Evolutionary conservation across 768 basidiomycete genomes (phyloP).

Genomic region (Pulveroboletus sp.): DNA sequence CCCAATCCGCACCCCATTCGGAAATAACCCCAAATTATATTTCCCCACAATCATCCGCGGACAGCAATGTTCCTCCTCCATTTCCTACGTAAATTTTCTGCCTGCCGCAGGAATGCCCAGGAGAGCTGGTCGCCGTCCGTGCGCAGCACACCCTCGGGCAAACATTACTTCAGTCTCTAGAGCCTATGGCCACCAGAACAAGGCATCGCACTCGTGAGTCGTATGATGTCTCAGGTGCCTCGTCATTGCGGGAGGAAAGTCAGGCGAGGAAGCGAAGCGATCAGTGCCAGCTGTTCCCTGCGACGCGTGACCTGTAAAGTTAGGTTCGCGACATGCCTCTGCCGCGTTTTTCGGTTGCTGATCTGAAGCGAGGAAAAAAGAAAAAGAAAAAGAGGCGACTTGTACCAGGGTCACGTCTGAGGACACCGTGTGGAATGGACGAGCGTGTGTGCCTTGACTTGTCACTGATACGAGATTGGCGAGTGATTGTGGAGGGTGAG

Average conservation of each 20-base stretch:
- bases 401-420: no score
- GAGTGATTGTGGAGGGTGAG: neutral
- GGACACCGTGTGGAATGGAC: neutral
- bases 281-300: slow-evolving; percentile 6
- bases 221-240: neutral
- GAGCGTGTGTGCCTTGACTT: neutral
- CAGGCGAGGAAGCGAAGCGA: neutral
- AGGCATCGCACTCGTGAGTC: neutral
- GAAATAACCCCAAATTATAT: slow-evolving; percentile 1
- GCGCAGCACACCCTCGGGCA: neutral
- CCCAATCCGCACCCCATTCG: slow-evolving; percentile 8
- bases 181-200: slow-evolving; percentile 20
- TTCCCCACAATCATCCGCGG: slow-evolving; percentile 1
- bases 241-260: slow-evolving; percentile 1
- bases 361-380: slow-evolving; percentile 10
- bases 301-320: slow-evolving; percentile 13
- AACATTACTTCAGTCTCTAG: slow-evolving; percentile 8
- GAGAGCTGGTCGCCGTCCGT: no score
- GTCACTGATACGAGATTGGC: neutral
- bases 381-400: no score
- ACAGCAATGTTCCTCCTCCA: no score
- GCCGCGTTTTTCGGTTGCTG: slow-evolving; percentile 25
- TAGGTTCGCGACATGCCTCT: slow-evolving; percentile 19
- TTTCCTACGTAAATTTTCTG: no score
- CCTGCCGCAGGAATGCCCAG: no score